Conservation (phyloP, 371 early-diverging fungal genomes). For the Mortierella sp. region DNA sequence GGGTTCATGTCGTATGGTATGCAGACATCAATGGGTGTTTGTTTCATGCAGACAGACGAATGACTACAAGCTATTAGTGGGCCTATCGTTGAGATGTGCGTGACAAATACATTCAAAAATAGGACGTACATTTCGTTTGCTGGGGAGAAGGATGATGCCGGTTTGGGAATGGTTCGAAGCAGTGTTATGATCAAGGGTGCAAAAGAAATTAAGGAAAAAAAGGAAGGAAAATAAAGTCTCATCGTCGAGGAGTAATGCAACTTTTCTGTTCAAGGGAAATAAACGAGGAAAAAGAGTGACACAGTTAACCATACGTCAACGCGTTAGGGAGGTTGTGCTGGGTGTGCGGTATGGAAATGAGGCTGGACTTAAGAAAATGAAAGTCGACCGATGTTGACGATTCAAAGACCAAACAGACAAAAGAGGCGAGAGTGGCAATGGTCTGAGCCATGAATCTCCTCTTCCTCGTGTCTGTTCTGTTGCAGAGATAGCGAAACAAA, state of each 20-base stretch:
- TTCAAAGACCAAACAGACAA: neutral
- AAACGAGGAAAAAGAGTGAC: neutral
- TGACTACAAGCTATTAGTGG: neutral
- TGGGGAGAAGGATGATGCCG: neutral
- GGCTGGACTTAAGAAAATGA: neutral
- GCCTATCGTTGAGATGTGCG: neutral
- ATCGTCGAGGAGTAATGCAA: neutral
- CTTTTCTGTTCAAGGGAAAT: neutral
- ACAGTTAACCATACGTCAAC: neutral
- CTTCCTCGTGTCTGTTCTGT: neutral
- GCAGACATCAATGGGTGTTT: neutral
- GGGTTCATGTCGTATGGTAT: too few relatives aligned
- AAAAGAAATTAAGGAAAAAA: too few relatives aligned
- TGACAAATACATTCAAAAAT: neutral
- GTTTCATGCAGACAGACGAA: neutral
- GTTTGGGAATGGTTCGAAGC: conserved; percentile 8
- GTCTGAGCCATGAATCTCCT: neutral
- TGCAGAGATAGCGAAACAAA: neutral
- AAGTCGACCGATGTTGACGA: neutral
- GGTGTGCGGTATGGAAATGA: too few relatives aligned
- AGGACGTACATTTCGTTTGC: neutral
- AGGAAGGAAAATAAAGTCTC: neutral
- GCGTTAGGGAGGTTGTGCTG: neutral
- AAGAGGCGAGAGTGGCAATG: neutral
- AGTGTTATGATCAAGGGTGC: neutral